phyloP scores from a whole-genome alignment of 106 monocot species.

The Ottelia alismoides region DNA sequence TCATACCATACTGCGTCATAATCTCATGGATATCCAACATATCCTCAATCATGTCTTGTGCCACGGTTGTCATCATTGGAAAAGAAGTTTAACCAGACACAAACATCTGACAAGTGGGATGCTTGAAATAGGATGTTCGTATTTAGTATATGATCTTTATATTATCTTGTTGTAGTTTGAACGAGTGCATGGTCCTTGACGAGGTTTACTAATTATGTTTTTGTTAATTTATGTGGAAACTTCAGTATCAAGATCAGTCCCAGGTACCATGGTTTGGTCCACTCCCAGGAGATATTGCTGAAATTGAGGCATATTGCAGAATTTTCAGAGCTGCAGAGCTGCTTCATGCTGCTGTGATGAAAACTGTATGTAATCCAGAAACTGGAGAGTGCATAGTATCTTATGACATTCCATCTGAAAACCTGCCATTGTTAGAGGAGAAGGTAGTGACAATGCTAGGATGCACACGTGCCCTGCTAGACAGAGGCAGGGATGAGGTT shows the following conservation, averaged over 20 bases:
- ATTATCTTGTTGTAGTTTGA: too few species aligned
- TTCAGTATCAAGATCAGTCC: constrained; percentile 49
- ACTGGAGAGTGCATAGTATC: constrained; percentile 77
- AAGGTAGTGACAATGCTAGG: constrained; percentile 76
- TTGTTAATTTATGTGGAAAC: too few species aligned
- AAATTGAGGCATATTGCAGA: constrained; percentile 95
- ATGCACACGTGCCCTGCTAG: constrained; percentile 67
- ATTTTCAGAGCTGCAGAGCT: constrained; percentile 95
- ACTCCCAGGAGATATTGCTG: constrained; percentile 93
- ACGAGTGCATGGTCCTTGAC: too few species aligned
- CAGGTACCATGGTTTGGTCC: constrained; percentile 74
- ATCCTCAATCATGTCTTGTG: too few species aligned
- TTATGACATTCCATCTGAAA: constrained; percentile 53
- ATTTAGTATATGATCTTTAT: too few species aligned
- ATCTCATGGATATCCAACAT: too few species aligned
- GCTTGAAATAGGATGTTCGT: too few species aligned
- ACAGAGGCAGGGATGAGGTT: constrained; percentile 76
- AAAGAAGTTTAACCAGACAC: too few species aligned
- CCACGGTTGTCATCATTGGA: too few species aligned
- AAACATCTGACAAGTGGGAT: too few species aligned
- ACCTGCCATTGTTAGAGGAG: constrained; percentile 59
- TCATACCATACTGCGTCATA: too few species aligned
- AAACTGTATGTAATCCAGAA: constrained; percentile 84
- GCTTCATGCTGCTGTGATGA: constrained; percentile 68
- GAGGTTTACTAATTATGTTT: too few species aligned